Evolutionary conservation across 225 moss, liverwort and hornwort genomes (phyloP), one percentile per base, ranked within the genome.

Genomic region (Pleurozium schreberi): DNA sequence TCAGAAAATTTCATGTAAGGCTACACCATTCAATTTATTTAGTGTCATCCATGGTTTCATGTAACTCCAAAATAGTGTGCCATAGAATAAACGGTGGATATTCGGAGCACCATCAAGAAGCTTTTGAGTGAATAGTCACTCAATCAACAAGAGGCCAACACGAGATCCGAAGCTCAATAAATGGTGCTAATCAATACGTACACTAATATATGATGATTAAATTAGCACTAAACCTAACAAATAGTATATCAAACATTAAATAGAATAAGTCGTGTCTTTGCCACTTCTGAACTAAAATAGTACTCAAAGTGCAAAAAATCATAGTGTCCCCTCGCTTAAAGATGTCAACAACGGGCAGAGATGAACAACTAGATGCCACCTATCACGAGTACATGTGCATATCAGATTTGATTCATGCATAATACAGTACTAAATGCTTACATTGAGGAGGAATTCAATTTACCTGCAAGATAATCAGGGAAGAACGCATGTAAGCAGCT

Each of bases 391-490:
- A 28, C 9, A 67, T 62, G 62, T 63, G 52, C 43, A 61, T 52
- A 71, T 12, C 36, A 77, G 42, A 42, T 50, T 66, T 20, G 8
- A 49, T 77, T 83, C 50, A 43, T 20, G 77, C 64, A 75, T 21
- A 63, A 36, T 45, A 49, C 8, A 71, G 62, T 27, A 9, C 45
- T 26, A 62, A 85, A 26, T 8, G 9, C 22, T 59, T 53, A 52
- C 40, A 80, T 26, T 21, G 36, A 38, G 50, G 14, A 57, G 18
- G 17, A 26, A 80, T 31, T 63, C 49, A 86, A 75, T 34, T 62
- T 89, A 92, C 96, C 96, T 84, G 96, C 92, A 75, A 98, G 88
- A 91, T 95, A 98, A 92, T 98, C 96, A 87, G 96, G 96, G 85
- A 98, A 93, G 86, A 96, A 96, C 31, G 94, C 93, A 90, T 95